Percentiles rank a stretch among this genome's conserved stretches.
Conservation (phyloP, 768 basidiomycete genomes). For the Royoungia palumana region DNA sequence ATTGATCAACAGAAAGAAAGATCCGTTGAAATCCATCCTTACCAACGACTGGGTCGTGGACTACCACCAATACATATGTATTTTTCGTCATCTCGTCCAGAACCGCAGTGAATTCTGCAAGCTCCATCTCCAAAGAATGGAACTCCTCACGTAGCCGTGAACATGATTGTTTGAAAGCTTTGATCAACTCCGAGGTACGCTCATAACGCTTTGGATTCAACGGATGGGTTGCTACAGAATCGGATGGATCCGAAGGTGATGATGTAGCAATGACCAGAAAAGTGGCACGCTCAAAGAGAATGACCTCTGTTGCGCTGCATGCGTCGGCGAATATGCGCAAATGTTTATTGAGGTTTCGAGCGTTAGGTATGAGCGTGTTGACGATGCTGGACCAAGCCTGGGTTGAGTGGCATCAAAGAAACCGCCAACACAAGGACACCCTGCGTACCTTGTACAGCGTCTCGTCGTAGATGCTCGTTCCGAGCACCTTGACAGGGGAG, state of each 20-base stretch:
- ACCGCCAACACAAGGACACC: background rate
- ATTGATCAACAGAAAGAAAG: background rate
- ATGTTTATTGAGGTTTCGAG: slow-evolving; percentile 82
- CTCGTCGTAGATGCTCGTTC: slow-evolving; percentile 97
- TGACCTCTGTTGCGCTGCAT: slow-evolving; percentile 88
- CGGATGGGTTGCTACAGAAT: slow-evolving; percentile 37
- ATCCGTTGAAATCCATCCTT: slow-evolving; percentile 17
- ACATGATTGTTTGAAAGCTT: slow-evolving; percentile 92
- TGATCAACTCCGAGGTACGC: slow-evolving; percentile 89
- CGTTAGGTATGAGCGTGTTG: slow-evolving; percentile 94
- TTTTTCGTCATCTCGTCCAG: slow-evolving; percentile 91
- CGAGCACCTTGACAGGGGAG: slow-evolving; percentile 67
- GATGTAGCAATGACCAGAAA: slow-evolving; percentile 96
- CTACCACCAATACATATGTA: slow-evolving; percentile 88
- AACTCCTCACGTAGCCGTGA: slow-evolving; percentile 83
- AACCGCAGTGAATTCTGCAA: slow-evolving; percentile 81
- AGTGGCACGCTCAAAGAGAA: slow-evolving; percentile 95
- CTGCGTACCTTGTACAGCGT: slow-evolving; percentile 81
- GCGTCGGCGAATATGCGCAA: slow-evolving; percentile 82
- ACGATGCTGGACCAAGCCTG: slow-evolving; percentile 97
- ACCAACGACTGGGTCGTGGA: slow-evolving; percentile 89
- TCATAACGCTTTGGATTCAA: slow-evolving; percentile 76
- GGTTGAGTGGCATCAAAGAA: slow-evolving; percentile 6
- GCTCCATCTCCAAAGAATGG: slow-evolving; percentile 81
- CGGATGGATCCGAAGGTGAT: slow-evolving; percentile 39